phyloP scores from a whole-genome alignment of 306 rosid species.

The Nissolia schottii region DNA sequence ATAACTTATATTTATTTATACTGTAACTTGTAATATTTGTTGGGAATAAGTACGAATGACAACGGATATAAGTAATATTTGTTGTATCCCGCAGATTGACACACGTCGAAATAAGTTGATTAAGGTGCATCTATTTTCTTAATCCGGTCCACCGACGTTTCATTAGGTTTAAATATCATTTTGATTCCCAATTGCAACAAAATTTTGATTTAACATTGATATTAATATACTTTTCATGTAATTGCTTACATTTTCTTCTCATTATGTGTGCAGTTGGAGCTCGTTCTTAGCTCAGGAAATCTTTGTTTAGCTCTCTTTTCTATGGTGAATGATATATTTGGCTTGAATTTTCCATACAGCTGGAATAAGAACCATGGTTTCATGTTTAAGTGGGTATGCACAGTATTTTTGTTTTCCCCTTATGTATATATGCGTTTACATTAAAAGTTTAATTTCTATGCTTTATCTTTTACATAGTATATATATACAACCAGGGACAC shows the following conservation, averaged over 20 bases:
- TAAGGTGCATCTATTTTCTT: slow-evolving; percentile 46
- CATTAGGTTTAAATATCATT: no score
- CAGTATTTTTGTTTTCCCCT: neutral
- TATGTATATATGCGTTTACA: no score
- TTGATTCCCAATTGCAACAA: no score
- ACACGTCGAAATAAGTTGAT: slow-evolving; percentile 63
- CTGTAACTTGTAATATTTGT: neutral
- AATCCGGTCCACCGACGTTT: no score
- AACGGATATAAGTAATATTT: neutral
- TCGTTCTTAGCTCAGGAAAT: slow-evolving; percentile 61
- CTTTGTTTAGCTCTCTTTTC: slow-evolving; percentile 50
- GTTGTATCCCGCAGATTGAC: slow-evolving; percentile 54
- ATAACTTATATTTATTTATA: neutral
- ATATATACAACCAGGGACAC: no score
- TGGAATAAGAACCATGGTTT: slow-evolving; percentile 45
- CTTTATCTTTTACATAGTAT: no score
- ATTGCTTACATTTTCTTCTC: no score
- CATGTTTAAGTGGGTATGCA: slow-evolving; percentile 81
- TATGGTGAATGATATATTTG: slow-evolving; percentile 60
- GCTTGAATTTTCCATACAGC: slow-evolving; percentile 62
- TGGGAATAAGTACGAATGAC: neutral
- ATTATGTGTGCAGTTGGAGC: slow-evolving; percentile 73
- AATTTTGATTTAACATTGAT: no score
- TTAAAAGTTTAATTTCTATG: no score
- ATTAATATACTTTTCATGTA: neutral